Evolutionary conservation across 2,329 filamentous ascomycete species (phyloP).

Genomic region (Podosphaera fusca): DNA sequence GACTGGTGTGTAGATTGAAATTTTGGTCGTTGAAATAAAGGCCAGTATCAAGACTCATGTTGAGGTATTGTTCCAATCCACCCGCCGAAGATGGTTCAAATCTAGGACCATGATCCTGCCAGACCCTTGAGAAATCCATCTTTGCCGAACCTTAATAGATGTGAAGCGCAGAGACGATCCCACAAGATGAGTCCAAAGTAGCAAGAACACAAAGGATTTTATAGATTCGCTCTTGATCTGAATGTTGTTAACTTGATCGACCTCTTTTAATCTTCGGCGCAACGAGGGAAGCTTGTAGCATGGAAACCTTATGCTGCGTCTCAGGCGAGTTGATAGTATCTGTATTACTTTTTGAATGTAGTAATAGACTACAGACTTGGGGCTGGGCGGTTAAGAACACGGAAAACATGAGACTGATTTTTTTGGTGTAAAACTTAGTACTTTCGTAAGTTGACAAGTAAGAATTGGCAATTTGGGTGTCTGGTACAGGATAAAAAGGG

Average conservation of each 20-base stretch:
- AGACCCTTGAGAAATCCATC: constrained; percentile 18
- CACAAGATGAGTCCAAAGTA: neutral
- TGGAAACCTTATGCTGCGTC: no score
- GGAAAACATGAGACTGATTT: no score
- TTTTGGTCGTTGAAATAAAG: constrained; percentile 37
- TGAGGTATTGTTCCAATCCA: constrained; percentile 40
- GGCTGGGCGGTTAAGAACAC: no score
- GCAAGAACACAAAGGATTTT: neutral
- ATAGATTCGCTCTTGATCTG: neutral
- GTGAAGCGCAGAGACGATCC: neutral
- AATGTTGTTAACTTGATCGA: neutral
- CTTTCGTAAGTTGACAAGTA: no score
- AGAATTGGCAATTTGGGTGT: no score
- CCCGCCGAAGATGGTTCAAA: constrained; percentile 29
- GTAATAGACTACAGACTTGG: no score
- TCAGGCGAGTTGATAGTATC: no score
- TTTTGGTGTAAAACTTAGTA: no score
- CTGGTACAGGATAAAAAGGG: no score
- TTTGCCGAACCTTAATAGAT: constrained; percentile 1
- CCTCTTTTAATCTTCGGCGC: no score
- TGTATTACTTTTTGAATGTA: no score
- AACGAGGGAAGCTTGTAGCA: no score
- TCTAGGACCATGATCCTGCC: constrained; percentile 33
- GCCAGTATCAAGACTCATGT: constrained; percentile 32
- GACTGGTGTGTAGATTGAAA: constrained; percentile 20